phyloP scores from a whole-genome alignment of 257 asterid genomes.

The Petrea volubilis region DNA sequence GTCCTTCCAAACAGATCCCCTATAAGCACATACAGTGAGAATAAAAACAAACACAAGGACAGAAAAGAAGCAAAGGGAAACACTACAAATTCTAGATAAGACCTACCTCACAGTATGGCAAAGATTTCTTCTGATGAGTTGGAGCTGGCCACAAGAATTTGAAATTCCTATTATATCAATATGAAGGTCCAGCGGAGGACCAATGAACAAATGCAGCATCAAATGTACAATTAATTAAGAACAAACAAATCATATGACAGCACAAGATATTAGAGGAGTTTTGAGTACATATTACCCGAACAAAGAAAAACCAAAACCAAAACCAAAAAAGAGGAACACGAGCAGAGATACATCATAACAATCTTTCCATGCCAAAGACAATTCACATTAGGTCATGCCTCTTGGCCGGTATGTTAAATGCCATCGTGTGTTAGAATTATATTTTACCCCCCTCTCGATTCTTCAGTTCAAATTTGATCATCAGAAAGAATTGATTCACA shows the following conservation, averaged over 20 bases:
- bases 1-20: not conserved
- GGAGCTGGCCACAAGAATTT: not conserved
- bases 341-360: not conserved
- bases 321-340: no score
- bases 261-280: not conserved
- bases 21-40: not conserved
- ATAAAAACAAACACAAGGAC: not conserved
- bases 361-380: not conserved
- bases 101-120: not conserved
- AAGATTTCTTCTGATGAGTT: not conserved
- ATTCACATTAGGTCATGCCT: not conserved
- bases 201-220: not conserved
- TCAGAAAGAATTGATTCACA: not conserved
- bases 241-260: not conserved
- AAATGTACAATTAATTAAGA: conserved; percentile 10
- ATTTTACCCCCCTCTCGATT: not conserved
- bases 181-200: not conserved
- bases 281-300: not conserved
- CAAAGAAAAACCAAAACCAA: not conserved
- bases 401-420: not conserved
- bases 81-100: not conserved
- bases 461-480: not conserved
- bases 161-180: not conserved
- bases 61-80: not conserved
- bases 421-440: not conserved